Conservation (phyloP, 768 basidiomycete genomes). For the Tylopilus plumbeoviolaceoides region DNA sequence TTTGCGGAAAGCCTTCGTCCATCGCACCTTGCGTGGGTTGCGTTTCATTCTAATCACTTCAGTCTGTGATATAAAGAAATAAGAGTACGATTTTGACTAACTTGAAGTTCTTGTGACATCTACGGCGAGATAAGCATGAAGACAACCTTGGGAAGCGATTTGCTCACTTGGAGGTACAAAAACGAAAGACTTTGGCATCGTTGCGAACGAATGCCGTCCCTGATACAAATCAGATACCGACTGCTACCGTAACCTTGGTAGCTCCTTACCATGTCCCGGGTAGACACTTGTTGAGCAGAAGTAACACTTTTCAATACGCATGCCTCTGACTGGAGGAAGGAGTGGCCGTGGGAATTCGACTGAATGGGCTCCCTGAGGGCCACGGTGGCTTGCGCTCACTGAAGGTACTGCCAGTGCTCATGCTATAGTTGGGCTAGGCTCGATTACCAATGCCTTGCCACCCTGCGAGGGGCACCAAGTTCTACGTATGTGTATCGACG, state of each 20-base stretch:
- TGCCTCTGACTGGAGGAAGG: constrained; percentile 28
- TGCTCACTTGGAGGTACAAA: constrained; percentile 93
- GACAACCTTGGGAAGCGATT: not conserved
- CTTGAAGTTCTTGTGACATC: constrained; percentile 99
- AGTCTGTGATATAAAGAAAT: not conserved
- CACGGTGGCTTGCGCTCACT: no score
- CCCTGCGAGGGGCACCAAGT: no score
- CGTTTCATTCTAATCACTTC: constrained; percentile 82
- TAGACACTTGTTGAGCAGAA: constrained; percentile 97
- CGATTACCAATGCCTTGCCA: no score
- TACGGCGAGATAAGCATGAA: constrained; percentile 28
- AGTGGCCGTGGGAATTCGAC: constrained; percentile 24
- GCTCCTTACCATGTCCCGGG: constrained; percentile 80
- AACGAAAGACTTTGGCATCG: constrained; percentile 96
- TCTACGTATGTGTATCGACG: no score
- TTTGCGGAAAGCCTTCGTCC: constrained; percentile 99
- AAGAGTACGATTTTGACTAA: constrained; percentile 32
- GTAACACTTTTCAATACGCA: constrained; percentile 98
- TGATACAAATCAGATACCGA: constrained; percentile 23
- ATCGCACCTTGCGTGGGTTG: constrained; percentile 96
- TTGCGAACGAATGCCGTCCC: constrained; percentile 96
- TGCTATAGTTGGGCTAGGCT: no score
- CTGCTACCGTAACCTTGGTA: not conserved
- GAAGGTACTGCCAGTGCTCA: no score
- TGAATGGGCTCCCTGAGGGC: no score